Evolutionary conservation across 148 eudicot genomes (phyloP), one percentile per base, ranked within the genome.

Genomic region (Limonium bicolor): DNA sequence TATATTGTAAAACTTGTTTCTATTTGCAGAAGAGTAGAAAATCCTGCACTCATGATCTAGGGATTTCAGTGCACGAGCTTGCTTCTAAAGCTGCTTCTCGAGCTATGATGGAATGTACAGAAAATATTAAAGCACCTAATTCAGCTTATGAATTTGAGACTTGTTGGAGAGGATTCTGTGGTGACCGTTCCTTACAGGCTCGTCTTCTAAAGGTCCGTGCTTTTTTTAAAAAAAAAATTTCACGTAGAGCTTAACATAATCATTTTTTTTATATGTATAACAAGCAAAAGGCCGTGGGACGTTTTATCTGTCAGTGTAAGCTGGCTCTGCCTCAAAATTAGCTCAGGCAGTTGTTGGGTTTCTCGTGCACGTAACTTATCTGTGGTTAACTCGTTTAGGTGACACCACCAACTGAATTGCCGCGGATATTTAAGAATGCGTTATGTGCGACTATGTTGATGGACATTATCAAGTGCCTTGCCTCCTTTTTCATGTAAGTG

Each of bases 131-230:
- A 17, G 55, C 95, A 11, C 97, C 93, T 36, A 77, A 28, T 47
- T 70, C 95, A n/a, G 97, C 97, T 38, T 90, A 84, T 66, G 82
- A 90, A 52, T 90, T 90, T 76, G 97, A 84, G 66, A 69, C 52
- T 55, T 66, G 73, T 31, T 90, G 97, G 97, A 80, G 70, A 51
- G 85, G 87, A 38, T 64, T 80, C 51, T 62, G 64, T 66, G 97
- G 95, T 22, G 95, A 90, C 33, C 69, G 62, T 45, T 59, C 71
- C 23, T 60, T 90, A 43, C 97, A 84, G 60, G 70, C 93, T 59
- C 82, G 55, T 31, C 64, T 84, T 7, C 59, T 90, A 54, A 80
- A 84, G 94, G 95, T 84, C 28, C 54, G 43, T n/a, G 50, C n/a
- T n/a, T n/a, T n/a, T n/a, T n/a, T n/a, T n/a, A n/a, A n/a, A n/a